Evolutionary conservation across 176 grass and related monocot species (phyloP).

Genomic region (Ampelocalamus luodianensis): DNA sequence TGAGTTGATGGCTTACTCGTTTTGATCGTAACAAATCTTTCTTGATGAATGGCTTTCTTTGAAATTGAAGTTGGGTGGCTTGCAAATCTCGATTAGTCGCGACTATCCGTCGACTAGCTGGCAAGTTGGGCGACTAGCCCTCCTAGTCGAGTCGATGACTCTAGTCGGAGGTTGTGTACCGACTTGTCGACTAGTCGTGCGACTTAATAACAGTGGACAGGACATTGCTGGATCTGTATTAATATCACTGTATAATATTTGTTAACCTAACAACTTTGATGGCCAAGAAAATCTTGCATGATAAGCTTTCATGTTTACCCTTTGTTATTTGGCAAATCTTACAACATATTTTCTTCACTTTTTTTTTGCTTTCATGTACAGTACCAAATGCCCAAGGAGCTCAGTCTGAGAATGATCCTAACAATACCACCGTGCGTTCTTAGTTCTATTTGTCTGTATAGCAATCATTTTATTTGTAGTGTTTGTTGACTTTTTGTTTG

Average conservation of each 20-base stretch:
- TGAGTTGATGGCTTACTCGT: too few relatives aligned
- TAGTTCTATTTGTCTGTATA: constrained; percentile 56
- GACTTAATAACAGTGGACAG: too few relatives aligned
- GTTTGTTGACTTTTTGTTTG: constrained; percentile 39
- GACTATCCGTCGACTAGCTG: too few relatives aligned
- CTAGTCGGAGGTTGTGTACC: too few relatives aligned
- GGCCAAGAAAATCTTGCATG: not conserved
- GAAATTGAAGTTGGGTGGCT: too few relatives aligned
- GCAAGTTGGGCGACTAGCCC: too few relatives aligned
- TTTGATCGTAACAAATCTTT: too few relatives aligned
- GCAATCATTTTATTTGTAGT: constrained; percentile 22
- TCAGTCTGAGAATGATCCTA: constrained; percentile 99
- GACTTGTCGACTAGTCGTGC: too few relatives aligned
- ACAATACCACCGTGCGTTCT: constrained; percentile 94
- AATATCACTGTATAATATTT: constrained; percentile 9
- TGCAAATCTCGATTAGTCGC: too few relatives aligned
- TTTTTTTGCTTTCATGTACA: constrained; percentile 78
- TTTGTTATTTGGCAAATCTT: constrained; percentile 46
- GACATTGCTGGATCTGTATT: not conserved
- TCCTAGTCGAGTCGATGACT: too few relatives aligned
- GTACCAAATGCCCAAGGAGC: constrained; percentile 73
- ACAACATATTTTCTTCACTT: constrained; percentile 51
- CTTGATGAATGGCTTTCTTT: too few relatives aligned
- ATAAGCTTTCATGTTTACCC: constrained; percentile 46
- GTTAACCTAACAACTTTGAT: constrained; percentile 26